These are phyloP conservation scores for Persicaria tinctoria DNA, from an alignment of 148 eudicot genomes.

Conservation along the genomic window DNA sequence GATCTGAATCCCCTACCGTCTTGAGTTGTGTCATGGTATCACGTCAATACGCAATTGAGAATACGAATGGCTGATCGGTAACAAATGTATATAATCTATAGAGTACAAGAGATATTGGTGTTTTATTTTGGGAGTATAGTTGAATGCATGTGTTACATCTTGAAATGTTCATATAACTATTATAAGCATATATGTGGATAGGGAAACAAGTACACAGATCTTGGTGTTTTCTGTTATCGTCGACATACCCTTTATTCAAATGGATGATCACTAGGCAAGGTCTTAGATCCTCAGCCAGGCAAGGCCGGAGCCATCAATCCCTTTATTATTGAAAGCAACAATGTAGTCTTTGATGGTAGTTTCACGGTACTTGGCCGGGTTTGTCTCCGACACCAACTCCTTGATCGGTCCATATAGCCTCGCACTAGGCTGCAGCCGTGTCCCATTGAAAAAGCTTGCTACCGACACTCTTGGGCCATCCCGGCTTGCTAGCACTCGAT, in stretches of 20 bases:
- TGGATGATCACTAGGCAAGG: background rate
- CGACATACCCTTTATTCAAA: background rate
- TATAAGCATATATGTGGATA: no score
- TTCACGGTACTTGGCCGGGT: slow-evolving; percentile 40
- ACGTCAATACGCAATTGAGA: no score
- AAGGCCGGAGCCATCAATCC: slow-evolving; percentile 33
- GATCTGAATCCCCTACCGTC: no score
- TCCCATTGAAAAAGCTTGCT: slow-evolving; percentile 43
- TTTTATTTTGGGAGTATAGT: no score
- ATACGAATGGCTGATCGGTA: no score
- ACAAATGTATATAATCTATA: no score
- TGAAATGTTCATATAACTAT: no score
- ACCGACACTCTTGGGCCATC: slow-evolving; percentile 45
- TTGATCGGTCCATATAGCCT: slow-evolving; percentile 50
- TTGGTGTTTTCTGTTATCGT: no score
- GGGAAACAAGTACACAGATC: no score
- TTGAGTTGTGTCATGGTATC: no score
- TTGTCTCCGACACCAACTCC: slow-evolving; percentile 42
- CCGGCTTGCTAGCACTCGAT: slow-evolving; percentile 39
- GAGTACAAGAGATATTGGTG: no score
- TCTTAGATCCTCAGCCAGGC: slow-evolving; percentile 21
- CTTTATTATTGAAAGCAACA: slow-evolving; percentile 22
- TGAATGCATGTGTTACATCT: no score
- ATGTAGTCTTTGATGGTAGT: slow-evolving; percentile 27
- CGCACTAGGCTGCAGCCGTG: slow-evolving; percentile 12